phyloP scores from a whole-genome alignment of 2,329 filamentous ascomycete species.

The Aspergillus awamori region DNA sequence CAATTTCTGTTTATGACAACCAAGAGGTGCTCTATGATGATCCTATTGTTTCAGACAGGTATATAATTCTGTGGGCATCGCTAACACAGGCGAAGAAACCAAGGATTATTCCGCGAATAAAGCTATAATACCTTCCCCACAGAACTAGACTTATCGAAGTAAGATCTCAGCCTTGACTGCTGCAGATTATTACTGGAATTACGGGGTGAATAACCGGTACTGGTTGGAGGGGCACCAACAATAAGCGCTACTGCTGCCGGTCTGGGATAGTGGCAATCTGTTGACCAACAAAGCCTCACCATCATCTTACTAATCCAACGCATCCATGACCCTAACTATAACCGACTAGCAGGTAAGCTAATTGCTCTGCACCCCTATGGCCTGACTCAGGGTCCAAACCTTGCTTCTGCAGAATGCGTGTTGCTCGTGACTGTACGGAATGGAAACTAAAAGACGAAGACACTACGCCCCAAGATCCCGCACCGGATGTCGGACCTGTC shows the following conservation, averaged over 20 bases:
- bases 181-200: background rate
- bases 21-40: too few species aligned
- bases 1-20: too few species aligned
- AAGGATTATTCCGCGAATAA: too few species aligned
- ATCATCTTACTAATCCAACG: background rate
- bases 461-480: background rate
- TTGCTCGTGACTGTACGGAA: background rate
- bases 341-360: background rate
- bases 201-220: background rate
- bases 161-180: background rate
- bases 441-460: background rate
- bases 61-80: too few species aligned
- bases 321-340: background rate
- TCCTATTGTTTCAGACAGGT: too few species aligned
- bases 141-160: too few species aligned
- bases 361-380: background rate
- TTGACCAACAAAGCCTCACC: background rate
- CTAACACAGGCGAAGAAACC: too few species aligned
- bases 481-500: constrained; percentile 15
- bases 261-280: background rate
- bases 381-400: background rate
- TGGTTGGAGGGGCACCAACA: background rate
- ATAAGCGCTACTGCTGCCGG: background rate
- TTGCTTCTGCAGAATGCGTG: background rate
- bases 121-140: too few species aligned